Evolutionary conservation across 176 grass and related monocot genomes (phyloP).

Genomic region (Musa beccarii): DNA sequence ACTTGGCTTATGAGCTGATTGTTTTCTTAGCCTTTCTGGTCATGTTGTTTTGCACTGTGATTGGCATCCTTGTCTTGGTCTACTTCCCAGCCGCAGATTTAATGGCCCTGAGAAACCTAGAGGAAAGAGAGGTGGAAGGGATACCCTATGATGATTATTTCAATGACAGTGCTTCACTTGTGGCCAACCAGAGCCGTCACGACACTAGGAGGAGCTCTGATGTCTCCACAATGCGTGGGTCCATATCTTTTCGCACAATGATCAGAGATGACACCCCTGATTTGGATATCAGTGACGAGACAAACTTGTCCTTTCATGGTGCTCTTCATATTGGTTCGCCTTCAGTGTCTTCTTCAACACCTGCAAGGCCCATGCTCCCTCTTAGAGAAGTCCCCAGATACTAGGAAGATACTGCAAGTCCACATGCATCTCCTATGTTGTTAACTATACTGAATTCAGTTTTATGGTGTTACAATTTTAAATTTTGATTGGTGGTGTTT

Average conservation of each 20-base stretch:
- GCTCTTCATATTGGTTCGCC: conserved; percentile 50
- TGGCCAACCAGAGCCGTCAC: conserved; percentile 53
- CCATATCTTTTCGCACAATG: conserved; percentile 93
- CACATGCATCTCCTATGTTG: background rate
- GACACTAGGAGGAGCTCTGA: conserved; percentile 77
- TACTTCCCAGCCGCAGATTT: conserved; percentile 73
- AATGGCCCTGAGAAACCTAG: conserved; percentile 37
- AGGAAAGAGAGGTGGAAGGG: conserved; percentile 36
- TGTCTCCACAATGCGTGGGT: conserved; percentile 70
- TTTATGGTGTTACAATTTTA: background rate
- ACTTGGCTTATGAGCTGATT: conserved; percentile 48
- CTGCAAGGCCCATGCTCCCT: conserved; percentile 66
- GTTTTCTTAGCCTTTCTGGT: conserved; percentile 67
- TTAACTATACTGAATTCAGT: background rate
- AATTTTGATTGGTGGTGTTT: background rate
- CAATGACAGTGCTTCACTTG: conserved; percentile 49
- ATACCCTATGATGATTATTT: conserved; percentile 76
- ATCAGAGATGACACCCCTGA: conserved; percentile 58
- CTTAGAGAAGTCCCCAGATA: conserved; percentile 74
- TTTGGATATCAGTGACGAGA: conserved; percentile 39
- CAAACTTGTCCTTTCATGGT: conserved; percentile 24
- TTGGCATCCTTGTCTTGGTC: conserved; percentile 67
- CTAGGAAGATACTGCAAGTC: conserved; percentile 16
- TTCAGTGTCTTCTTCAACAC: conserved; percentile 46
- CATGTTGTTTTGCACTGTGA: conserved; percentile 52